Evolutionary conservation across 495 filamentous ascomycete species (phyloP), one percentile per base, ranked within the genome.

Genomic region (Chaetomium tenue): DNA sequence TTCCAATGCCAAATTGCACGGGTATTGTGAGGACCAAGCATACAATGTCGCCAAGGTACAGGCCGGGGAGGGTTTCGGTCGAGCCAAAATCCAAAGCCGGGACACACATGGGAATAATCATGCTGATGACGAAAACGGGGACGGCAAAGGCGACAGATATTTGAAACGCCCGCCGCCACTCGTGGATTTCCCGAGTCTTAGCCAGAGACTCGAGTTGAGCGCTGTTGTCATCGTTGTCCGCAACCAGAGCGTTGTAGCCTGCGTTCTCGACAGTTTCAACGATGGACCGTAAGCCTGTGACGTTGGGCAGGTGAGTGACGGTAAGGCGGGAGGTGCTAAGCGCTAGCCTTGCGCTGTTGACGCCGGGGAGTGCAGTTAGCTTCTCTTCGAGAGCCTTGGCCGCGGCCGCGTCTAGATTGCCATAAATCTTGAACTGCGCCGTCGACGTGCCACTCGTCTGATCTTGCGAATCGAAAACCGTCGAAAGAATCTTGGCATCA

Each of bases 1-100:
- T 90, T 47, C 95, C 95, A 64, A 98, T 91, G 61, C 95, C 94
- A 68, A 99, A 98, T 76, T 99, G 95, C 8, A 99, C 88, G 50
- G 94, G 95, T 59, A 95, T 84, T 4, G 95, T 98, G 30, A 98
- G 83, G 51, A 82, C 57, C 47, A 97, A 74, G 73, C 92, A 97
- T 13, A 94, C 72, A 40, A 97, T 60, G 64, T 98, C 94, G 57
- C 94, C 93, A 16, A 97, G 83, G 69, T 88, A 98, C 25, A 99
- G 75, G 18, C 95, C 95, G 8, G 86, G 86, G 30, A 87, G 58
- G 12, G 93, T 63, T 60, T 81, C 68, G 22, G 90, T 66, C n/a
- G 76, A 76, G 13, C 91, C 91, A 72, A 91, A 89, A 69, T 97
- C 90, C 18, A 94, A 69, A 20, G 76, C 63, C 5, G 87, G 90